Evolutionary conservation across 2,329 filamentous ascomycete genomes (phyloP), one percentile per base, ranked within the genome.

Genomic region (Mycocentrospora acerina): DNA sequence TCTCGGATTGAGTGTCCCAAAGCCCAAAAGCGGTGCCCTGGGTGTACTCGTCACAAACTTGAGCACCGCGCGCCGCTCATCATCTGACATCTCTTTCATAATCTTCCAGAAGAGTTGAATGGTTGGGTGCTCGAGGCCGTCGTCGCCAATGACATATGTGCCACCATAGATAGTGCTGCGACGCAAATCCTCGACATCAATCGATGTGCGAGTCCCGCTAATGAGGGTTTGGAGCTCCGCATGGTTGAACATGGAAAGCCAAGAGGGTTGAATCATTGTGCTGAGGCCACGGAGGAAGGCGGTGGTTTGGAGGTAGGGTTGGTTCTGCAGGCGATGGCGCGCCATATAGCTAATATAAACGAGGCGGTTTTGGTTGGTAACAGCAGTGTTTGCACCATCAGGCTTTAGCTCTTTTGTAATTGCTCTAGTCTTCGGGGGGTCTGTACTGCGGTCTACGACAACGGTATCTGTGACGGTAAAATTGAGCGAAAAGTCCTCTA

Each of bases 181-280:
- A 16, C 90, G 82, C 27, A 97, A 76, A 64, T 98, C 93, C 18
- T 86, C 81, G 24, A 98, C 78, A 58, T 96, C 86, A 42, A 98
- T 94, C 46, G 88, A 83, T 8, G 84, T 84, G 18, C 83, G 85
- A 55, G 95, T 90, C 29, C 93, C 93, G 36, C 90, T 88, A 12
- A 98, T 86, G 5, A 98, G 82, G 1, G 88, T 93, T 69, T 97
- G 93, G 4, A 98, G 78, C 66, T 98, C 93, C 3, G 82, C 82
- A 65, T 96, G 91, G 67, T 98, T 98, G 75, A 98, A 98, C 93
- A 98, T 97, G 57, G 86, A 90, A 4, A 98, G 78, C 93, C 93
- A 98, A 3, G 82, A 81, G 0, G 91, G 90, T 42, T 90, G 85
- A 50, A 98, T 93, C 60, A 98, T 95, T 49, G 84, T 78, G 15